Base-by-base conservation (phyloP, 345 rosid species). In the Eucalyptus sp. region DNA sequence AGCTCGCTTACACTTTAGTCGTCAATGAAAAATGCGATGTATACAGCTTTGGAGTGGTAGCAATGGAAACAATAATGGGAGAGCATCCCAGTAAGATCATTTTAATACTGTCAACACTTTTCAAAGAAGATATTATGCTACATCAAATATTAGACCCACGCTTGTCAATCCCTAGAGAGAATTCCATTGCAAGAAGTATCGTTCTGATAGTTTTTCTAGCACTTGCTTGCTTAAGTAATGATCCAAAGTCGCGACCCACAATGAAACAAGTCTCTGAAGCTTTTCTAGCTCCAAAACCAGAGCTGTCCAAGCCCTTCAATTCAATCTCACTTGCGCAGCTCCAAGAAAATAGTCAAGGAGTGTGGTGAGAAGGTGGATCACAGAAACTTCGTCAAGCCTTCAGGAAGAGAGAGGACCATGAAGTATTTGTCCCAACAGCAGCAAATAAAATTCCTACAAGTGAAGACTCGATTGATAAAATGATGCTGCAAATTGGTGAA, bases 1-100 rank as follows among this genome's bases (percentile, higher is more conserved):
- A 92, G 87, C 84, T 90, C 49, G 93, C 91, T 41, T 91, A 88
- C 86, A 89, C 92, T n/a, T 79, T 89, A 90, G 56, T 84, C 5
- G 3, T 89, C 6, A 89, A 66, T 14, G 89, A 91, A 87, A 91
- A 91, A 66, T 86, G 90, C 5, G 92, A 91, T 8, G 87, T 89
- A 7, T 91, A 88, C 13, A 91, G 88, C 60, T 90, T 90, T 58
- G 89, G 93, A 37, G 90, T 90, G 7, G 89, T 91, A 52, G 44
- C 81, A 7, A 84, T 91, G 8, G 93, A 91, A 18, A 64, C n/a
- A 15, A 33, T 88, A 8, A 86, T 90, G 90, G 89, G 93, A 16
- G 37, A 81, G 37, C 91, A 90, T 86, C 90, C 92, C 13, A 83
- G 87, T 2, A 90, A 90, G 41, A 89, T 88, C 6, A 89, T 91